A percentile compares a stretch with the other conserved stretches of the same genome.
These are phyloP conservation scores for Leccinum holopus DNA, from an alignment of 1,284 basidiomycete species.

Conservation along the genomic window DNA sequence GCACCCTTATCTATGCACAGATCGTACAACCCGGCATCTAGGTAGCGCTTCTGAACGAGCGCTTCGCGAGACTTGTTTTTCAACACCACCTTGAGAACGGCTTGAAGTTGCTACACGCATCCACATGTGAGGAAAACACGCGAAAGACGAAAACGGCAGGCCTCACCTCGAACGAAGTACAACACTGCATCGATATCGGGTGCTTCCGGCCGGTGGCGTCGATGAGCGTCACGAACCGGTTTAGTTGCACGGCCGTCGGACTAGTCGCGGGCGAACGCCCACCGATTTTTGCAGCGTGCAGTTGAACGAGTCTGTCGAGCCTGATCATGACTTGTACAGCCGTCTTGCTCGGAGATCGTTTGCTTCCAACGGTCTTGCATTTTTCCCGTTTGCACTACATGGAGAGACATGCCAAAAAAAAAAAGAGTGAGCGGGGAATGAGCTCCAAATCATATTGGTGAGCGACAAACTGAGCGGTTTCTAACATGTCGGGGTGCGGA, in stretches of 20 bases:
- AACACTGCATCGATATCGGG: constrained; percentile 28
- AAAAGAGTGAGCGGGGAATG: neutral
- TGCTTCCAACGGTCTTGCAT: neutral
- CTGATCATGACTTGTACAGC: constrained; percentile 20
- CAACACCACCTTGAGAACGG: constrained; percentile 19
- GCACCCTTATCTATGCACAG: constrained; percentile 24
- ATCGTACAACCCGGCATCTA: constrained; percentile 27
- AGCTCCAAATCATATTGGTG: neutral
- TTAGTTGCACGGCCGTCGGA: constrained; percentile 24
- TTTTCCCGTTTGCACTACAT: constrained; percentile 24
- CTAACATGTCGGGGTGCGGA: constrained; percentile 13
- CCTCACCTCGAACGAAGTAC: constrained; percentile 27
- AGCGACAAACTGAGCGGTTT: constrained; percentile 13
- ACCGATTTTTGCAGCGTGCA: constrained; percentile 19
- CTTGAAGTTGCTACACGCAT: constrained; percentile 22
- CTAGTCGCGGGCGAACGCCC: constrained; percentile 12
- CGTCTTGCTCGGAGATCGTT: constrained; percentile 15
- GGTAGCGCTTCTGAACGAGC: constrained; percentile 25
- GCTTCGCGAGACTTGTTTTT: constrained; percentile 21
- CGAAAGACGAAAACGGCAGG: neutral
- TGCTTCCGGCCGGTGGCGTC: constrained; percentile 28
- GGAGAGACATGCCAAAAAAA: neutral
- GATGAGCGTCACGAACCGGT: constrained; percentile 24
- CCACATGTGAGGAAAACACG: neutral
- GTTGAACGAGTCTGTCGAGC: constrained; percentile 24